Conservation (phyloP, 1,284 basidiomycete species). For the Stereum hirsutum region DNA sequence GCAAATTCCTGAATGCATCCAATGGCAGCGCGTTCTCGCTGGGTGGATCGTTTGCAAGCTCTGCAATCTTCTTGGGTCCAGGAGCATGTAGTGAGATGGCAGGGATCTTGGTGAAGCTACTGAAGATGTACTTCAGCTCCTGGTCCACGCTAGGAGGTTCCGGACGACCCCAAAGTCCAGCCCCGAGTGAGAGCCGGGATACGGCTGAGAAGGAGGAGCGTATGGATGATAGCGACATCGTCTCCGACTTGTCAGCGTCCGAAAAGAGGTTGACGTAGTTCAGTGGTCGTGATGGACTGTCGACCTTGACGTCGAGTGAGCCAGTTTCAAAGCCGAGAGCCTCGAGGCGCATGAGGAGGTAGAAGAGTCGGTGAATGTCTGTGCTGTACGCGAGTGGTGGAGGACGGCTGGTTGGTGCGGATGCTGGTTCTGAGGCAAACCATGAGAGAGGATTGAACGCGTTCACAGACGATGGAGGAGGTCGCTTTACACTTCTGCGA, state of each 20-base stretch:
- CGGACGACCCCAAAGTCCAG: slow-evolving; percentile 57
- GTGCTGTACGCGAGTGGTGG: slow-evolving; percentile 59
- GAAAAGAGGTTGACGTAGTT: slow-evolving; percentile 59
- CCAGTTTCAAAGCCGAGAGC: slow-evolving; percentile 68
- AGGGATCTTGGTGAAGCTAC: slow-evolving; percentile 82
- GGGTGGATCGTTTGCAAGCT: slow-evolving; percentile 65
- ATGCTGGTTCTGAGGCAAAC: slow-evolving; percentile 36
- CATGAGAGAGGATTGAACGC: slow-evolving; percentile 55
- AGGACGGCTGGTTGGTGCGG: slow-evolving; percentile 19
- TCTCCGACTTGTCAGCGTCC: slow-evolving; percentile 56
- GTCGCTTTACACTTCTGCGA: slow-evolving; percentile 33
- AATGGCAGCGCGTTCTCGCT: slow-evolving; percentile 73
- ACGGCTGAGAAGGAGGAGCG: slow-evolving; percentile 73
- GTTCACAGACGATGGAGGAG: slow-evolving; percentile 27
- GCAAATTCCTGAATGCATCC: slow-evolving; percentile 77
- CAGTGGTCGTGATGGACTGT: slow-evolving; percentile 64
- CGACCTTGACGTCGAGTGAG: slow-evolving; percentile 70
- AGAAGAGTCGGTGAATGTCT: slow-evolving; percentile 82
- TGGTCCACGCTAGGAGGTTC: slow-evolving; percentile 52
- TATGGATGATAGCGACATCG: slow-evolving; percentile 72
- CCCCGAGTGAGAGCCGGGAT: slow-evolving; percentile 64
- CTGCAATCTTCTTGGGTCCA: slow-evolving; percentile 55
- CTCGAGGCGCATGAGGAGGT: slow-evolving; percentile 81
- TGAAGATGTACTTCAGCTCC: slow-evolving; percentile 81
- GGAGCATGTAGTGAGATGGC: slow-evolving; percentile 59